Conservation (phyloP, 208 protist species). For the Naegleria lovaniensis region DNA sequence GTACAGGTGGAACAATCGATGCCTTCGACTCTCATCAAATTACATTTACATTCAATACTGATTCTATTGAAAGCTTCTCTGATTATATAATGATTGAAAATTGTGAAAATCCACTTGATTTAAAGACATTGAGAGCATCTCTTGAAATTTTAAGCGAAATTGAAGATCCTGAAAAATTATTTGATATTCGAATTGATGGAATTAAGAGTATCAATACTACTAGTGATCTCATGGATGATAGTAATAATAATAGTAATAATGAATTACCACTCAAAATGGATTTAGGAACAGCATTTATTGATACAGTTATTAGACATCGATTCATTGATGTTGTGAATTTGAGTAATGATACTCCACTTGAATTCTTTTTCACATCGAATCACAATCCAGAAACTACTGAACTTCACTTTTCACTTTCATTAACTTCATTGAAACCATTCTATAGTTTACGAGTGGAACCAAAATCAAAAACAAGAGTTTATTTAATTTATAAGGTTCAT, state of each 20-base stretch:
- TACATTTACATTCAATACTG: neutral
- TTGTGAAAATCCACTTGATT: neutral
- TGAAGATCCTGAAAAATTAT: neutral
- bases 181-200: neutral
- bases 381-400: neutral
- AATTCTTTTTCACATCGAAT: neutral
- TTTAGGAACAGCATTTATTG: neutral
- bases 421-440: conserved; percentile 9
- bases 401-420: conserved; percentile 19
- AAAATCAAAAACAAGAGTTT: neutral
- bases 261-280: neutral
- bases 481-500: conserved; percentile 7
- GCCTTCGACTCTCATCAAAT: neutral
- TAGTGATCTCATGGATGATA: too few species aligned
- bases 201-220: neutral
- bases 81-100: conserved; percentile 14
- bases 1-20: neutral
- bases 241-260: too few species aligned
- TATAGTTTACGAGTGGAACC: neutral
- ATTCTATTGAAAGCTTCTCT: neutral
- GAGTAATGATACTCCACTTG: neutral
- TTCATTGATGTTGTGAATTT: conserved; percentile 4
- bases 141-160: neutral
- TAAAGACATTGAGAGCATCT: neutral
- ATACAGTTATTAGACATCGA: neutral